phyloP scores from a whole-genome alignment of 768 basidiomycete species.

The Psilocybe sp. region DNA sequence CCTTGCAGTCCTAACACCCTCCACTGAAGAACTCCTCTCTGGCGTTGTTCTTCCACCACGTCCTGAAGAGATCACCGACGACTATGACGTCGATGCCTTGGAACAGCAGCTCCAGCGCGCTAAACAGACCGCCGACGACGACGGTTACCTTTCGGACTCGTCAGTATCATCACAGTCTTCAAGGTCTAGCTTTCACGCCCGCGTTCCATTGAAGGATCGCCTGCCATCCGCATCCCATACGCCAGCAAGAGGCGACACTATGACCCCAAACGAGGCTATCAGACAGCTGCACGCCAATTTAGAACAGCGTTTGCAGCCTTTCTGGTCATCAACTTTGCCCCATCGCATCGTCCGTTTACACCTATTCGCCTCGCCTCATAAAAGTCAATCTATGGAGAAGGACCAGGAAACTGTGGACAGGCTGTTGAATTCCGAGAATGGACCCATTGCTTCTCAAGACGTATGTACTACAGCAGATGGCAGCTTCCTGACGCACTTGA shows the following conservation, averaged over 20 bases:
- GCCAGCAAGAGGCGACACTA: background rate
- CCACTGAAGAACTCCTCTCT: slow-evolving; percentile 49
- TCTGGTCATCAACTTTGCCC: slow-evolving; percentile 75
- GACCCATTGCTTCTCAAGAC: slow-evolving; percentile 48
- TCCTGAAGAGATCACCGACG: slow-evolving; percentile 59
- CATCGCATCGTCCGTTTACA: slow-evolving; percentile 60
- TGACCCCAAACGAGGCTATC: slow-evolving; percentile 29
- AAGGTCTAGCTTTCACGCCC: background rate
- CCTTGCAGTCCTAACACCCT: slow-evolving; percentile 27
- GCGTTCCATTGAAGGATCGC: background rate
- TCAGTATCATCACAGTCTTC: slow-evolving; percentile 19
- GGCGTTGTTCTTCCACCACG: slow-evolving; percentile 50
- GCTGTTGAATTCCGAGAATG: slow-evolving; percentile 24
- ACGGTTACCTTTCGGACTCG: slow-evolving; percentile 10
- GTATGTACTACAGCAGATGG: slow-evolving; percentile 68
- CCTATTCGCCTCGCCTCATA: slow-evolving; percentile 48
- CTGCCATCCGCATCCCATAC: slow-evolving; percentile 4
- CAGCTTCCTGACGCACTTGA: slow-evolving; percentile 64
- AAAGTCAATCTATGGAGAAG: slow-evolving; percentile 9
- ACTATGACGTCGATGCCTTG: slow-evolving; percentile 52
- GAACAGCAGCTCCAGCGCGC: slow-evolving; percentile 48
- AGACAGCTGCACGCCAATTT: slow-evolving; percentile 70
- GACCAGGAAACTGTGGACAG: slow-evolving; percentile 16
- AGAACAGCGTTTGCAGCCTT: slow-evolving; percentile 70
- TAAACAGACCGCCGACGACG: slow-evolving; percentile 7